A percentile compares a stretch with the other conserved stretches of the same genome.
Evolutionary conservation across 495 filamentous ascomycete genomes (phyloP).

Genomic region (Acidiella bohemica): DNA sequence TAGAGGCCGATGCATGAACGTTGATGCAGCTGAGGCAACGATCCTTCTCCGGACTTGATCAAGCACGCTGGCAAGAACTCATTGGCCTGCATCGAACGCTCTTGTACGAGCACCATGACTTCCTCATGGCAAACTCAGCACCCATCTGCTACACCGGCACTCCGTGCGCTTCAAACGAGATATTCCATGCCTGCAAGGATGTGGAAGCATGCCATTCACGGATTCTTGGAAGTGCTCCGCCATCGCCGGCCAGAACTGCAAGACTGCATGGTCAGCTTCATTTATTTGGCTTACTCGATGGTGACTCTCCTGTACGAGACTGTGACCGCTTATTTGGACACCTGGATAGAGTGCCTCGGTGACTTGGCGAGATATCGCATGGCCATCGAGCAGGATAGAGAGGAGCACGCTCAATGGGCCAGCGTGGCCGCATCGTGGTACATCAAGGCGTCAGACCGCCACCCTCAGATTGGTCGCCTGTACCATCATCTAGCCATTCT

Average conservation of each 20-base stretch:
- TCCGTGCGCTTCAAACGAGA: conserved; percentile 48
- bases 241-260: conserved; percentile 53
- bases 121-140: conserved; percentile 69
- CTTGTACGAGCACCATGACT: conserved; percentile 68
- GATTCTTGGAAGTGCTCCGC: conserved; percentile 59
- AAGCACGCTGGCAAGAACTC: conserved; percentile 58
- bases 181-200: conserved; percentile 73
- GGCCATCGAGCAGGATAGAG: conserved; percentile 71
- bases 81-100: conserved; percentile 60
- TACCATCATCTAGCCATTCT: conserved; percentile 80
- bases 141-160: conserved; percentile 45
- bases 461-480: conserved; percentile 55
- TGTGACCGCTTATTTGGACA: conserved; percentile 61
- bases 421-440: conserved; percentile 71
- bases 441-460: conserved; percentile 57
- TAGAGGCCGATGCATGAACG: conserved; percentile 64
- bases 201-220: conserved; percentile 76
- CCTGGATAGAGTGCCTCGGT: conserved; percentile 83
- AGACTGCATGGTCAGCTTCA: conserved; percentile 71
- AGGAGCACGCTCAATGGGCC: conserved; percentile 49
- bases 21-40: conserved; percentile 40
- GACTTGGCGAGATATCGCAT: conserved; percentile 63
- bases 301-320: conserved; percentile 67
- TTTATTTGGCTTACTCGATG: conserved; percentile 70
- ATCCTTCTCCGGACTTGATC: conserved; percentile 32